Percentiles rank a stretch among this genome's conserved stretches.
Conservation (phyloP, 192 early-diverging fungal species). For the Backusella tuberculispora region DNA sequence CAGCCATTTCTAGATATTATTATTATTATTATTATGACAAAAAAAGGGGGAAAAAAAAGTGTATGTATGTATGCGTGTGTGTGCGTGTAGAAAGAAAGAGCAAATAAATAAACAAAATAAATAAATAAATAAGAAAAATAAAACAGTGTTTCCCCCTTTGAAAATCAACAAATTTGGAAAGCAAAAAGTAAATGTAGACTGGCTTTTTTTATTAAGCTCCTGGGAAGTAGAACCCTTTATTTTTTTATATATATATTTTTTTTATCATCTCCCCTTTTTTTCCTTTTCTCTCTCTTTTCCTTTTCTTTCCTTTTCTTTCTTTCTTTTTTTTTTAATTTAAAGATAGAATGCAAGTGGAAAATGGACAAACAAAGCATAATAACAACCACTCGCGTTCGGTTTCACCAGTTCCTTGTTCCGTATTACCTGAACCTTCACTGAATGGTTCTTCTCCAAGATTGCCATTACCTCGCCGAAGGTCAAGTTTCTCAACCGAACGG, state of each 20-base stretch:
- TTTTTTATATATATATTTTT: no score
- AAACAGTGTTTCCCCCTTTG: not conserved
- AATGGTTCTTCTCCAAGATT: slow-evolving; percentile 14
- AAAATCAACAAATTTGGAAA: slow-evolving; percentile 15
- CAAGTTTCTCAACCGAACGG: slow-evolving; percentile 12
- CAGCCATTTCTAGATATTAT: slow-evolving; percentile 55
- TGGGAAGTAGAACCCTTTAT: slow-evolving; percentile 15
- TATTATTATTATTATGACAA: not conserved
- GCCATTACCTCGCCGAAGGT: slow-evolving; percentile 7
- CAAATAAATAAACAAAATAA: not conserved
- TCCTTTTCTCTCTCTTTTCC: not conserved
- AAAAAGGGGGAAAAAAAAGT: slow-evolving; percentile 7
- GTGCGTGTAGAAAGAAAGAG: not conserved
- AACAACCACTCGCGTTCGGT: slow-evolving; percentile 5
- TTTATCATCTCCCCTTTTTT: slow-evolving; percentile 1
- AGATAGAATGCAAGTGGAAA: not conserved
- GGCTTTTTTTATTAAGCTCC: slow-evolving; percentile 2
- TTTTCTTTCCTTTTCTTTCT: slow-evolving; percentile 11
- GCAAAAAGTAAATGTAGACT: not conserved
- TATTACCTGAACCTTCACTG: not conserved
- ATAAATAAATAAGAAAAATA: not conserved
- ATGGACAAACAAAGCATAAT: slow-evolving; percentile 11
- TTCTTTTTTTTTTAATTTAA: slow-evolving; percentile 1
- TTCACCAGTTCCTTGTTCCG: slow-evolving; percentile 20
- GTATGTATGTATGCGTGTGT: not conserved